Evolutionary conservation across 2,329 filamentous ascomycete genomes (phyloP), one percentile per base, ranked within the genome.

Genomic region (Pestalotiopsis sp.): DNA sequence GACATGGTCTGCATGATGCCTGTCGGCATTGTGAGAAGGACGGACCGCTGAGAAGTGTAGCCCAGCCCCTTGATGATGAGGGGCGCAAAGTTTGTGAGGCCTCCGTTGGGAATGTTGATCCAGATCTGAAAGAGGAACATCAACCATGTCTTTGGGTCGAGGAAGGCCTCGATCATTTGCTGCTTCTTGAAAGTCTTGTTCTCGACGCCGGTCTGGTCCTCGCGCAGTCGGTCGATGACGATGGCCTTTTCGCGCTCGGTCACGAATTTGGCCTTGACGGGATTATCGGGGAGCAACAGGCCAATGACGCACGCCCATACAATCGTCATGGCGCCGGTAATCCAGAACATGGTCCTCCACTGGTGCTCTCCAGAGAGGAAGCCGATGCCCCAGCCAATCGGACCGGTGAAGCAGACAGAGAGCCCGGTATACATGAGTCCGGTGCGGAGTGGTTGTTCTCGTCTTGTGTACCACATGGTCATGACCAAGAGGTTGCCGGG

Each of bases 1-100:
- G 78, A 79, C 0, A 75, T 67, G 5, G 80, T 75, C 62, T 76
- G 73, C 41, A 80, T 73, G 67, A 79, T 74, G 12, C 77, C 76
- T 0, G 74, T 76, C 0, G 75, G 83, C 69, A 86, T 80, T 1
- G 81, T 82, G 0, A 86, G 77, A 2, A 73, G 77, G n/a, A 39
- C 20, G 2, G 2, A 7, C n/a, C 13, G 57, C n/a, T 27, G 57
- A 0, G 77, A 79, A 14, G 78, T 71, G 72, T 89, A 89, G 6
- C 88, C 87, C 38, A 90, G 85, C 0, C 87, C 87, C 69, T 86
- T 75, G 72, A 90, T 89, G 69, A 90, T 88, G n/a, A 90, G 82
- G 0, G 87, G 81, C 17, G 85, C 86, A 67, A 90, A 90, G 71
- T 89, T 90, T 38, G 83, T 85, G 67, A 90, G 75, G 71, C 77